Conservation (phyloP, 331 rosid species). For the Malus hybrid region DNA sequence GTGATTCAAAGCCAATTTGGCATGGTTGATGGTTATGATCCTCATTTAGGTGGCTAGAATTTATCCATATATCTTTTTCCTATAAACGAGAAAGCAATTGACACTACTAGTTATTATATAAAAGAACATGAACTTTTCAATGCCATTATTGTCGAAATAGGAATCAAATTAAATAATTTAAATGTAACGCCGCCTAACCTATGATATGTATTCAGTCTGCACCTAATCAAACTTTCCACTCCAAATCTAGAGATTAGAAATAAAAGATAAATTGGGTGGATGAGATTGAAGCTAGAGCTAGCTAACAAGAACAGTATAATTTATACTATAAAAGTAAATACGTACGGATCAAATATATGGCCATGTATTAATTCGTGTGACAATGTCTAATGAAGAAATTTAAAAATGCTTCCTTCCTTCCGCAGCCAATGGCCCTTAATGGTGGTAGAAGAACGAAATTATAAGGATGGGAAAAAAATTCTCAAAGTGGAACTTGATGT, state of each 20-base stretch:
- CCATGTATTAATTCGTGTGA: not conserved
- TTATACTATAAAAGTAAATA: no score
- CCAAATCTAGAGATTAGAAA: not conserved
- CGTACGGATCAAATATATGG: no score
- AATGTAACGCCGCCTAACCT: conserved; percentile 12
- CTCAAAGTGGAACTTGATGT: conserved; percentile 12
- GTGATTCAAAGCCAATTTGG: no score
- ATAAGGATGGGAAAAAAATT: no score
- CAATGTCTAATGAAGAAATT: not conserved
- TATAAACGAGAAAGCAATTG: not conserved
- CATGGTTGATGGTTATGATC: not conserved
- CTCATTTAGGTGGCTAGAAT: not conserved
- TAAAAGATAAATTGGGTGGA: not conserved
- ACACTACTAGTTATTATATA: no score
- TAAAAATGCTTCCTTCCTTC: not conserved
- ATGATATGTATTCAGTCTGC: not conserved
- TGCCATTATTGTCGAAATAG: not conserved
- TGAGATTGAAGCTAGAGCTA: not conserved
- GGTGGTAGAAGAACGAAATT: not conserved
- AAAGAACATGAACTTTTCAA: not conserved
- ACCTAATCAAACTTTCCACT: conserved; percentile 4
- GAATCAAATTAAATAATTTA: not conserved
- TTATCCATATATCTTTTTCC: not conserved
- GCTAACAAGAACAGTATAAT: no score
- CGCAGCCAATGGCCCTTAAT: not conserved